Base-by-base conservation (phyloP, 2,329 filamentous ascomycete species). In the Chaetomium strumarium region DNA sequence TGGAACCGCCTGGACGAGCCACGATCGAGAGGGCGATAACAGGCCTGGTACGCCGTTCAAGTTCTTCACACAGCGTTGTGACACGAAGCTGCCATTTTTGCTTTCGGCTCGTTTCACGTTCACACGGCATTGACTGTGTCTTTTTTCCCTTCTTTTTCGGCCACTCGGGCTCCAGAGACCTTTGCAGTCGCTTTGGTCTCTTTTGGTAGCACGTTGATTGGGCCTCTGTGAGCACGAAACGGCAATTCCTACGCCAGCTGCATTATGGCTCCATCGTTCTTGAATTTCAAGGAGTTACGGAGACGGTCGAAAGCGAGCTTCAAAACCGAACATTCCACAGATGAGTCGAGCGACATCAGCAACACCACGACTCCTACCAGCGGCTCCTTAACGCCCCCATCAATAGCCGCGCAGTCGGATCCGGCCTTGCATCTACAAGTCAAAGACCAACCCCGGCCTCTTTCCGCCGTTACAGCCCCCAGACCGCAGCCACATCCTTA, bases 251-350 rank as follows among this genome's bases (percentile, higher is more conserved):
- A 37, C 13, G 5, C n/a, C 34, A 36, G 11, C 34, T 36, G 13
- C 13, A 37, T 13, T 59, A 83, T 83, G 80, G 74, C 79, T 51
- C 78, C 80, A 33, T 72, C 84, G 40, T 88, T 95, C 65, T 77
- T 93, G 56, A 79, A 69, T 60, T 69, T 80, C 63, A 88, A 83
- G 69, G 83, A 86, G 65, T 72, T 95, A 52, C 86, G 88, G 62
- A 82, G 88, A 62, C 84, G 85, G 62, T 93, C 88, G 52, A 85
- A 78, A 68, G 80, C 84, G 55, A 90, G 84, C 74, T 85, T 90
- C 70, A 82, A 79, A 54, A 84, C 81, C 44, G 78, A 80, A 38
- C 77, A 75, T 56, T 81, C 82, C 38, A 81, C 77, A 44, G 81
- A 85, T 62, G 77, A 77, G 9, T 81, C 79, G 43, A 83, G 80